Evolutionary conservation across 306 rosid genomes (phyloP).

Genomic region (Lathyrus sativus): DNA sequence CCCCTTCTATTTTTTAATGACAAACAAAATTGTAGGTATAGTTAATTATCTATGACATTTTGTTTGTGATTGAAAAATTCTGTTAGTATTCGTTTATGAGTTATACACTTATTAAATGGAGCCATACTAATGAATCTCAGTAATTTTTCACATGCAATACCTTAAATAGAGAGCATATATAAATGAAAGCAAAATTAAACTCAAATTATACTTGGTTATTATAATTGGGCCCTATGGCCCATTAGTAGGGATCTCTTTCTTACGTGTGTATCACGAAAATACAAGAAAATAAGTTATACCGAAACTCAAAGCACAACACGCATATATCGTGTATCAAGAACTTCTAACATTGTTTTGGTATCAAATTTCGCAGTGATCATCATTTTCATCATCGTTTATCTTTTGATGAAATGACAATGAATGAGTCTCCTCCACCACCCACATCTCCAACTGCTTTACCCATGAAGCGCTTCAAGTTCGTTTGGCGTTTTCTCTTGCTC

Average conservation of each 20-base stretch:
- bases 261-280: background rate
- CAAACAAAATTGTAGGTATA: too few relatives aligned
- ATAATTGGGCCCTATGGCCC: conserved; percentile 34
- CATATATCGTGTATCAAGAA: background rate
- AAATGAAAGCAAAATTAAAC: too few relatives aligned
- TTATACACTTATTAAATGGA: too few relatives aligned
- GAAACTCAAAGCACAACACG: background rate
- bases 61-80: too few relatives aligned
- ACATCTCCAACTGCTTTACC: conserved; percentile 43
- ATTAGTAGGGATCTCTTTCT: background rate
- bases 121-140: too few relatives aligned
- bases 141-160: too few relatives aligned
- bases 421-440: conserved; percentile 46
- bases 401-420: conserved; percentile 34
- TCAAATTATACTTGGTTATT: too few relatives aligned
- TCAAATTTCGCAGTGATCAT: background rate
- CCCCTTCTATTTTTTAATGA: too few relatives aligned
- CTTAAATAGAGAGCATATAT: too few relatives aligned
- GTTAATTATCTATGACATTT: too few relatives aligned
- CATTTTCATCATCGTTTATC: background rate
- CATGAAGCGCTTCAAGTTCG: conserved; percentile 59
- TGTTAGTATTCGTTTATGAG: too few relatives aligned
- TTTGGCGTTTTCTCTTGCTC: conserved; percentile 79
- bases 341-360: conserved; percentile 12
- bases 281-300: background rate